These are phyloP conservation scores for Pezicula radicicola DNA, from an alignment of 2,329 filamentous ascomycete species.

Conservation along the genomic window DNA sequence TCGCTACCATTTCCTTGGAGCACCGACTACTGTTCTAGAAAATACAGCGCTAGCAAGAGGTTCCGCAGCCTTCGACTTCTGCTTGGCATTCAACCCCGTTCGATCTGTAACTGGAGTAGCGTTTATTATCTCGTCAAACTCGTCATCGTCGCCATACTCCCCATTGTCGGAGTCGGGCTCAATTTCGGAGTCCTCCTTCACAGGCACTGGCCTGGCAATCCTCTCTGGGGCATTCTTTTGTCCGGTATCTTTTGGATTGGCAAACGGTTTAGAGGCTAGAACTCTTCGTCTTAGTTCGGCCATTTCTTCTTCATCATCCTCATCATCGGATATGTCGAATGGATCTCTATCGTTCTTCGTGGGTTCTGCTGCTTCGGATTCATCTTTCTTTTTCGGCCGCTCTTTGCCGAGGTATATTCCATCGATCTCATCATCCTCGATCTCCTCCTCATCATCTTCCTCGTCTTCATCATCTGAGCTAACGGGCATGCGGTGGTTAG, in stretches of 20 bases:
- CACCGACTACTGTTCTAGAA: conserved; percentile 30
- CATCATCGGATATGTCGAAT: conserved; percentile 75
- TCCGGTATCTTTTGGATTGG: conserved; percentile 49
- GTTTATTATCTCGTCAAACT: conserved; percentile 91
- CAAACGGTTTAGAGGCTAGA: conserved; percentile 86
- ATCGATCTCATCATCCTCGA: conserved; percentile 44
- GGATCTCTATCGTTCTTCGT: conserved; percentile 57
- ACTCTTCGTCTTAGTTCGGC: conserved; percentile 86
- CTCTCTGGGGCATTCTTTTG: conserved; percentile 57
- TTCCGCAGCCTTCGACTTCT: conserved; percentile 46
- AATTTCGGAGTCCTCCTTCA: conserved; percentile 60
- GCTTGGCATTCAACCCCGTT: conserved; percentile 66
- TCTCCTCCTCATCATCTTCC: conserved; percentile 42
- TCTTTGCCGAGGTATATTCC: conserved; percentile 61
- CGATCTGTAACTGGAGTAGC: conserved; percentile 87
- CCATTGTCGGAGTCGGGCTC: conserved; percentile 71
- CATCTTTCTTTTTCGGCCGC: conserved; percentile 33
- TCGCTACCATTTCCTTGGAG: conserved; percentile 30
- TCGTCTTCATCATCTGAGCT: conserved; percentile 51
- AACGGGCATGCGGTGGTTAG: conserved; percentile 61
- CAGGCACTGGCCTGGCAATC: conserved; percentile 55
- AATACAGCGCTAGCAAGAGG: conserved; percentile 29
- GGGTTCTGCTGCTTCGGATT: conserved; percentile 38
- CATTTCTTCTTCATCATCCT: conserved; percentile 82
- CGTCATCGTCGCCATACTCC: conserved; percentile 51